Evolutionary conservation across 78 protist genomes (phyloP).

Genomic region (Anaeramoeba ignava): DNA sequence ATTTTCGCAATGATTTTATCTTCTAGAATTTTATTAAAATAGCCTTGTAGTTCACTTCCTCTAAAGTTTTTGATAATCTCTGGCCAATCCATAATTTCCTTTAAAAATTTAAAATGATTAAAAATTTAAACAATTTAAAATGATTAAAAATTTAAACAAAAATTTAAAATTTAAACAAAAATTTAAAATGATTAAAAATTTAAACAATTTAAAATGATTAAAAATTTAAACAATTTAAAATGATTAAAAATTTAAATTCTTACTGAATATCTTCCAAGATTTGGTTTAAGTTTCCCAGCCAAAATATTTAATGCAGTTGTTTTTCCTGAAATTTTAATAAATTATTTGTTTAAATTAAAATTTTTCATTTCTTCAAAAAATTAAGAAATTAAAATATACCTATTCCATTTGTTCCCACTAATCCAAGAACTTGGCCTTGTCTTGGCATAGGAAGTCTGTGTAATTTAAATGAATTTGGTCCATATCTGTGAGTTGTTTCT

Average conservation of each 20-base stretch:
- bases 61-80: slow-evolving; percentile 91
- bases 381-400: no score
- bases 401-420: slow-evolving; percentile 98
- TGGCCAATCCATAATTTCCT: no score
- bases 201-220: no score
- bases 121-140: no score
- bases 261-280: slow-evolving; percentile 80
- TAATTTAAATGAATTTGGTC: slow-evolving; percentile 96
- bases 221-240: background rate
- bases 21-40: slow-evolving; percentile 81
- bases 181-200: no score
- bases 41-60: slow-evolving; percentile 95
- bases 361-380: no score
- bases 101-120: no score
- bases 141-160: no score
- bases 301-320: slow-evolving; percentile 95
- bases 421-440: slow-evolving; percentile 97
- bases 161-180: no score
- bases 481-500: slow-evolving; percentile 90
- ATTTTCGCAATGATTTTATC: slow-evolving; percentile 75
- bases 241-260: background rate
- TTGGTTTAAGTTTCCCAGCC: slow-evolving; percentile 92
- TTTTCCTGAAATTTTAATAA: no score
- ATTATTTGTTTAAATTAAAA: no score
- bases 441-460: slow-evolving; percentile 95